Conservation (phyloP, 2,329 filamentous ascomycete species). For the Monilinia laxa region DNA sequence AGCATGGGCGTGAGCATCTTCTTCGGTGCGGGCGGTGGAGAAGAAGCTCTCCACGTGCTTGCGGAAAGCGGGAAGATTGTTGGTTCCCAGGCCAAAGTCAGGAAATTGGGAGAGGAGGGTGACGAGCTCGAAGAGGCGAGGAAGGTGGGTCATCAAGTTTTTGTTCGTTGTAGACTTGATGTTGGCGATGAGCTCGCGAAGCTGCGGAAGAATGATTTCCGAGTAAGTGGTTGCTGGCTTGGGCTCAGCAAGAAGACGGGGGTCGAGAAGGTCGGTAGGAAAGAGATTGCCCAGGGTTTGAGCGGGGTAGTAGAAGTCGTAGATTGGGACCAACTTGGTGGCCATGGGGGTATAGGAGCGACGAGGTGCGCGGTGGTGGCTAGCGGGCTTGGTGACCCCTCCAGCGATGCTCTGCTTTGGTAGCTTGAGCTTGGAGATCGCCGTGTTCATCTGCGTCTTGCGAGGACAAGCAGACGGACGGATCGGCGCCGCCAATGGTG, state of each 20-base stretch:
- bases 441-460: background rate
- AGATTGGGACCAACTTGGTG: background rate
- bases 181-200: background rate
- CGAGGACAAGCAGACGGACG: background rate
- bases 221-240: background rate
- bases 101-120: background rate
- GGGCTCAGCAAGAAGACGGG: background rate
- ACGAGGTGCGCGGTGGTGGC: background rate
- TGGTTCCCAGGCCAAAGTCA: background rate
- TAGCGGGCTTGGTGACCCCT: background rate
- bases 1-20: background rate
- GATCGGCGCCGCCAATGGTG: background rate
- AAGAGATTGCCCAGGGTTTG: background rate
- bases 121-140: background rate
- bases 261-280: background rate
- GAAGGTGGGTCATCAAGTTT: background rate
- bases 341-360: background rate
- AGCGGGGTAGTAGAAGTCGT: constrained; percentile 3
- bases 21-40: background rate
- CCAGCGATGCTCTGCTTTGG: background rate
- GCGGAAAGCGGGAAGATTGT: background rate
- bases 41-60: background rate
- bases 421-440: background rate
- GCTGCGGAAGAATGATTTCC: background rate
- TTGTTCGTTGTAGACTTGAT: background rate